Evolutionary conservation across 108 stramenopile genomes (phyloP), one percentile per base, ranked within the genome.

Genomic region (Stephanodiscus minutulus): DNA sequence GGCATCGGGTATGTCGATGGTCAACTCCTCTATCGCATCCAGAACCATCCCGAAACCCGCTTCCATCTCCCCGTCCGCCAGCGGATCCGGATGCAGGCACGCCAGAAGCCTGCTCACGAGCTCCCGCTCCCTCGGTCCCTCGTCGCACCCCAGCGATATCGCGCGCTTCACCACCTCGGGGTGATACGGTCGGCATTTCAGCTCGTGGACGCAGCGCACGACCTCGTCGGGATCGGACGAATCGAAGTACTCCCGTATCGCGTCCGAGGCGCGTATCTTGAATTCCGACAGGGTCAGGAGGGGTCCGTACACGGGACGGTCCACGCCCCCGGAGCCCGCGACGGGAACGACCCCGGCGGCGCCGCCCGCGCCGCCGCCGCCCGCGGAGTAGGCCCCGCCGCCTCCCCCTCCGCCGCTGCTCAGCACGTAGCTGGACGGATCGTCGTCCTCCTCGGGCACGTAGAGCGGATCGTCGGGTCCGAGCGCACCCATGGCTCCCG

Each of bases 1-100:
- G 48, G 94, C 95, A 80, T 93, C 91, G 0, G 97, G 97, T 41
- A 89, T 87, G 68, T 98, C 97, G 61, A 92, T 90, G 20, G 61
- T 66, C 77, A 96, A 80, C 55, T 97, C 96, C 53, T 96, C 96
- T 28, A 95, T 67, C 2, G 81, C 72, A 71, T 96, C 94, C 33
- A 98, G 74, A 1, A 97, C 72, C 24, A 88, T 61, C 52, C 96
- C 90, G 67, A 97, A 98, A 1, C 97, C 97, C 43, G 64, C 72
- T 64, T 86, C 89, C 83, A 97, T 88, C 59, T 90, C 85, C 3
- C 63, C 75, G 65, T 88, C 87, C 22, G 83, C 70, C 70, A 98
- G 67, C 0, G 93, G 88, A 21, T 74, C 61, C 1, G 95, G 96
- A 82, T 96, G 94, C 52, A 94, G 70, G 56, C 87, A 88, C 24